These are phyloP conservation scores for Oryza rufipogon DNA, from an alignment of 176 grass and related monocot genomes.

Conservation along the genomic window DNA sequence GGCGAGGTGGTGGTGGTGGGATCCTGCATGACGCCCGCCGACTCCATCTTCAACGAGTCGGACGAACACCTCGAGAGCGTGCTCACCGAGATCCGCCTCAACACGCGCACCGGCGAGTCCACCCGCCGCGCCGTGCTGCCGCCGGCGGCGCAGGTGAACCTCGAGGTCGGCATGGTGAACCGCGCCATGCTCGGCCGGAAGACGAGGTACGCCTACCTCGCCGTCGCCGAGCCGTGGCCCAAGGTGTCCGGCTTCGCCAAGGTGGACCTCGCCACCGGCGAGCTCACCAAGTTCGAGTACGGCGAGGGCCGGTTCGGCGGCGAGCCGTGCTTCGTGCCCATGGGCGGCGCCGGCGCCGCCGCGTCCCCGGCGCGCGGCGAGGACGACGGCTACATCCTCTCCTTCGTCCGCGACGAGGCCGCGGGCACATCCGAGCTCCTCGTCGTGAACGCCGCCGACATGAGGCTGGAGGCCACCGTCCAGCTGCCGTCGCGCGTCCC, in stretches of 20 bases:
- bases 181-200: constrained; percentile 58
- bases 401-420: constrained; percentile 67
- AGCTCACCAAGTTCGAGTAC: constrained; percentile 58
- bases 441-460: constrained; percentile 71
- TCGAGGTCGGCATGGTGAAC: constrained; percentile 94
- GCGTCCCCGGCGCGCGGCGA: constrained; percentile 36
- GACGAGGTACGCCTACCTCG: constrained; percentile 81
- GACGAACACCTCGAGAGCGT: constrained; percentile 64
- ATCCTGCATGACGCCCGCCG: constrained; percentile 87
- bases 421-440: constrained; percentile 61
- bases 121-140: constrained; percentile 61
- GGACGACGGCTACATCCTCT: constrained; percentile 75
- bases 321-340: constrained; percentile 83
- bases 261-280: constrained; percentile 76
- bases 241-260: constrained; percentile 99
- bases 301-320: constrained; percentile 71
- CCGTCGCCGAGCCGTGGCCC: constrained; percentile 91
- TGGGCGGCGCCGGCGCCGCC: constrained; percentile 16
- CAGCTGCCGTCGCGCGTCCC: constrained; percentile 80
- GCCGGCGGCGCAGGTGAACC: constrained; percentile 52
- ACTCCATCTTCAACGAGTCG: constrained; percentile 91
- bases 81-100: constrained; percentile 85
- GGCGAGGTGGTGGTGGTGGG: constrained; percentile 83
- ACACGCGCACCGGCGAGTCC: constrained; percentile 66
- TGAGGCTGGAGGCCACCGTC: constrained; percentile 81